A percentile compares a stretch with the other conserved stretches of the same genome.
phyloP scores from a whole-genome alignment of 805 yeast genomes.

The Schwanniomyces yamadae region DNA sequence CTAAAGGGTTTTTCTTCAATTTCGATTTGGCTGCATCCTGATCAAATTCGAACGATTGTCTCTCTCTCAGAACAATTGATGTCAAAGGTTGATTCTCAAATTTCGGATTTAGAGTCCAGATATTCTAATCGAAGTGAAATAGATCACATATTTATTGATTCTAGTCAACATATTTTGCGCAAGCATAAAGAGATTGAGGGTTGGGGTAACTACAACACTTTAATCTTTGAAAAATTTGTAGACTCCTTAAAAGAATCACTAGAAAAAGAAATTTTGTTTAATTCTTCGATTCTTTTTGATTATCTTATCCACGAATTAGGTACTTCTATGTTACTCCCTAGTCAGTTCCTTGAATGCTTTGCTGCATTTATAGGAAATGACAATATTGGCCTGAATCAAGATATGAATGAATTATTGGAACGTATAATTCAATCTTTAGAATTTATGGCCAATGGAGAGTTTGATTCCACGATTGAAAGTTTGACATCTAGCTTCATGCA shows the following conservation, averaged over 20 bases:
- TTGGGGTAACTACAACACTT: constrained; percentile 52
- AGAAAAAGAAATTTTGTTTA: constrained; percentile 54
- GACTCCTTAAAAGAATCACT: constrained; percentile 45
- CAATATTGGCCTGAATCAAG: no score
- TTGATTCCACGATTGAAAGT: constrained; percentile 32
- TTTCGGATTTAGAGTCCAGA: constrained; percentile 50
- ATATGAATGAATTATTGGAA: background rate
- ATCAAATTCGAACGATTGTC: constrained; percentile 15
- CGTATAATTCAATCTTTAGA: constrained; percentile 15
- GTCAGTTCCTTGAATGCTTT: constrained; percentile 6
- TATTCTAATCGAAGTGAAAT: constrained; percentile 51
- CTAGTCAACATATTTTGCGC: constrained; percentile 45
- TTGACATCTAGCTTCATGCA: constrained; percentile 29
- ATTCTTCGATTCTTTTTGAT: constrained; percentile 57
- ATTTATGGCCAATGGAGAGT: constrained; percentile 31
- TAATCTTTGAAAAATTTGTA: constrained; percentile 40
- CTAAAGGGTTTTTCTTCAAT: constrained; percentile 17
- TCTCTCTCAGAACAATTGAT: constrained; percentile 32
- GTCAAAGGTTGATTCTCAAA: constrained; percentile 40
- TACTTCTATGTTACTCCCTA: constrained; percentile 10
- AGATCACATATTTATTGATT: constrained; percentile 49
- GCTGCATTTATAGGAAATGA: no score
- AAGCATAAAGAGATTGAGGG: constrained; percentile 52
- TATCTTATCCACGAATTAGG: constrained; percentile 33
- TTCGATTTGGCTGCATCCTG: constrained; percentile 13